Conservation (phyloP, 345 rosid genomes). For the Excoecaria cochinchinensis region DNA sequence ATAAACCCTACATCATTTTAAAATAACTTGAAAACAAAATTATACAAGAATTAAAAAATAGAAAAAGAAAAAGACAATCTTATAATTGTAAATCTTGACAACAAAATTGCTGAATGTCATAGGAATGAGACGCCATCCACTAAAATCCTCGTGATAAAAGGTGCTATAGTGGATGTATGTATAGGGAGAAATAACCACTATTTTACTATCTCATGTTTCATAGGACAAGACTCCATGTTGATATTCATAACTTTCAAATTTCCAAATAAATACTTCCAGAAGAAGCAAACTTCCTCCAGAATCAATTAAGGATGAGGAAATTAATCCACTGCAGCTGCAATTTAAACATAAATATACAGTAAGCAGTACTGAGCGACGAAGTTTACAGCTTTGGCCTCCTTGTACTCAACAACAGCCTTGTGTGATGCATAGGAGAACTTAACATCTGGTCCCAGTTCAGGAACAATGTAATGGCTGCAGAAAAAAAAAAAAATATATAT, state of each 20-base stretch:
- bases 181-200: background rate
- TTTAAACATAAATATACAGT: background rate
- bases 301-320: background rate
- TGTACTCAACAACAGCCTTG: conserved; percentile 88
- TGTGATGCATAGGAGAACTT: conserved; percentile 88
- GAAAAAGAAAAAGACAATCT: background rate
- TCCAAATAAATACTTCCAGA: background rate
- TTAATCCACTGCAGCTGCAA: background rate
- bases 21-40: background rate
- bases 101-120: too few relatives aligned
- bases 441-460: conserved; percentile 93
- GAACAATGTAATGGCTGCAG: conserved; percentile 90
- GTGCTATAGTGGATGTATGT: background rate
- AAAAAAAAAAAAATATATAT: background rate
- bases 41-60: too few relatives aligned
- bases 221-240: background rate
- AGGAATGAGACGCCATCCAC: background rate
- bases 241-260: background rate
- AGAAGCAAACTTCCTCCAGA: background rate
- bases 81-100: background rate
- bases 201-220: background rate
- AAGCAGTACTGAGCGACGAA: background rate
- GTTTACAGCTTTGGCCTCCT: conserved; percentile 89
- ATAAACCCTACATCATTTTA: too few relatives aligned
- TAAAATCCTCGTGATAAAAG: background rate